phyloP scores from a whole-genome alignment of 306 rosid species.

The Pyrus pyrifolia region DNA sequence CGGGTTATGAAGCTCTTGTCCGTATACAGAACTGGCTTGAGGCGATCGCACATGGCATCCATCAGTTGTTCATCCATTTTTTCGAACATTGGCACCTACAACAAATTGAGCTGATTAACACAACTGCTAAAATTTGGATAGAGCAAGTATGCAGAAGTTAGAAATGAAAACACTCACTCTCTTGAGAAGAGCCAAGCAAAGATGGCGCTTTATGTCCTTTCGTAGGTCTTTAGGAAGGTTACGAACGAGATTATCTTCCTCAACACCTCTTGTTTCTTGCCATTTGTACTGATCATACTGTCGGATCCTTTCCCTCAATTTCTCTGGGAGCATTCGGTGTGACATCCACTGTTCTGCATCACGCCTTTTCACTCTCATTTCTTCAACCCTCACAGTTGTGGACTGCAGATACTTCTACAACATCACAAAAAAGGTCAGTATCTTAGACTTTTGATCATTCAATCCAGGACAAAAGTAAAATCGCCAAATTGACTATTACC shows the following conservation, averaged over 20 bases:
- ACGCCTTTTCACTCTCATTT: conserved; percentile 67
- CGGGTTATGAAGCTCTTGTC: conserved; percentile 50
- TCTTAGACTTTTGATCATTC: background rate
- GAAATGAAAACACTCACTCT: conserved; percentile 38
- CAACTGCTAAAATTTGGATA: background rate
- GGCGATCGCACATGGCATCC: conserved; percentile 68
- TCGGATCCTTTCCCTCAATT: conserved; percentile 59
- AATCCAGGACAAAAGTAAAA: background rate
- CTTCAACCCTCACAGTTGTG: conserved; percentile 72
- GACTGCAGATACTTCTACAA: conserved; percentile 80
- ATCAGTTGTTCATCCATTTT: conserved; percentile 58
- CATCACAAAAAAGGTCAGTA: background rate
- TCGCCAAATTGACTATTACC: conserved; percentile 31
- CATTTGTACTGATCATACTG: conserved; percentile 80
- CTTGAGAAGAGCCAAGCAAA: conserved; percentile 58
- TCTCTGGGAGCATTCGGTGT: conserved; percentile 74
- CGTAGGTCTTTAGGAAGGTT: conserved; percentile 87
- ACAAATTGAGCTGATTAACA: conserved; percentile 2
- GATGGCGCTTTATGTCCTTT: conserved; percentile 81
- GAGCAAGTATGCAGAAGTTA: background rate
- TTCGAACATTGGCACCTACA: conserved; percentile 68
- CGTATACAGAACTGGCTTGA: conserved; percentile 72
- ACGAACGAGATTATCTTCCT: conserved; percentile 55
- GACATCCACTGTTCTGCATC: conserved; percentile 96
- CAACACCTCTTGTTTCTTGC: conserved; percentile 89